Conservation (phyloP, 345 rosid species). For the Pelargonium nanum region DNA sequence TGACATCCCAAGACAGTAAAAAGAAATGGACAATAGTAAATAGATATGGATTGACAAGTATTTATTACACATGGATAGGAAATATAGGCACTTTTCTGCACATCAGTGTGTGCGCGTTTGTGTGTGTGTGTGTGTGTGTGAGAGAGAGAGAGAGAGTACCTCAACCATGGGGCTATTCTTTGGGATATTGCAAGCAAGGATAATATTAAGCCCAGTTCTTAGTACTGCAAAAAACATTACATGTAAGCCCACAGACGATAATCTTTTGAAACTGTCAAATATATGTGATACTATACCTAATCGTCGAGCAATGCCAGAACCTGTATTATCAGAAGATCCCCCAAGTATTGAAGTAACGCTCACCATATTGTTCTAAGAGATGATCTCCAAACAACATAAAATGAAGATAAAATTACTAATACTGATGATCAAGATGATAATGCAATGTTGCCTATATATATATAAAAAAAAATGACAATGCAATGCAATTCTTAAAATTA, state of each 20-base stretch:
- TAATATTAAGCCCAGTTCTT: slow-evolving; percentile 68
- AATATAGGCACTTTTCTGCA: no score
- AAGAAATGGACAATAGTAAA: no score
- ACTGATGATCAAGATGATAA: background rate
- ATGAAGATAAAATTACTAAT: background rate
- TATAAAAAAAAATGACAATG: background rate
- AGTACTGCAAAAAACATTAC: slow-evolving; percentile 34
- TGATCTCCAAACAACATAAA: background rate
- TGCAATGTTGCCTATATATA: no score
- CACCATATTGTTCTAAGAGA: slow-evolving; percentile 46
- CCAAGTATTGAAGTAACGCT: slow-evolving; percentile 68
- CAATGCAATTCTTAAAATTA: background rate
- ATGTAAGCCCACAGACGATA: background rate
- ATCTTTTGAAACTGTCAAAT: background rate
- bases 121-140: background rate
- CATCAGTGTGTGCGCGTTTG: background rate
- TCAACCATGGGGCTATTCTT: slow-evolving; percentile 75
- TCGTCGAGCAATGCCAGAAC: slow-evolving; percentile 83
- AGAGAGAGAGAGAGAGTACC: slow-evolving; percentile 26
- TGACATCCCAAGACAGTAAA: background rate
- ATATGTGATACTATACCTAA: slow-evolving; percentile 31
- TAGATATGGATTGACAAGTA: no score
- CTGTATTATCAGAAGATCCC: slow-evolving; percentile 77
- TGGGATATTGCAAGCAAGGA: slow-evolving; percentile 78
- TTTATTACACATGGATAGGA: background rate